These are phyloP conservation scores for Fonsecaea pugnacius DNA, from an alignment of 2,329 filamentous ascomycete species.

Conservation along the genomic window DNA sequence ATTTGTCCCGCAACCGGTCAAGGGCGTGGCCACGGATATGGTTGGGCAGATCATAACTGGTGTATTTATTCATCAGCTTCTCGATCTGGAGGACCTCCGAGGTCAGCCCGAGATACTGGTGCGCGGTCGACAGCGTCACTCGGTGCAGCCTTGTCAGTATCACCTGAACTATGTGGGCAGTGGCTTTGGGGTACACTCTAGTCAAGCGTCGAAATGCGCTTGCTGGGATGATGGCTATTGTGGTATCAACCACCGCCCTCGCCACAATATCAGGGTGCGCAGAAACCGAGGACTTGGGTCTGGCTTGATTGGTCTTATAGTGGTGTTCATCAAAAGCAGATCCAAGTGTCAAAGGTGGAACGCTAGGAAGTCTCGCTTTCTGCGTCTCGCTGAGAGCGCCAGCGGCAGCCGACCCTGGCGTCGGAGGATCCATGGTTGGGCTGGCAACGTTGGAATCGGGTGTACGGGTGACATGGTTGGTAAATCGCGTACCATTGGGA, in stretches of 20 bases:
- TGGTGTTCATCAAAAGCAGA: conserved; percentile 44
- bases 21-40: conserved; percentile 82
- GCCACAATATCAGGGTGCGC: conserved; percentile 96
- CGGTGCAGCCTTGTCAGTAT: conserved; percentile 92
- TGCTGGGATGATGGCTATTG: conserved; percentile 96
- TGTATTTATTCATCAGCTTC: conserved; percentile 90
- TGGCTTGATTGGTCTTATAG: conserved; percentile 35
- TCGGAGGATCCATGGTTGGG: conserved; percentile 43
- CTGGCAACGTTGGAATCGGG: conserved; percentile 49
- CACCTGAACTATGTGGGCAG: conserved; percentile 95
- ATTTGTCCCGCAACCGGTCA: conserved; percentile 88
- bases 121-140: conserved; percentile 91
- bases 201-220: conserved; percentile 93
- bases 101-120: conserved; percentile 89
- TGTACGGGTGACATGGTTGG: conserved; percentile 39
- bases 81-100: conserved; percentile 92
- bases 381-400: conserved; percentile 4
- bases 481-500: conserved; percentile 41
- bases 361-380: conserved; percentile 56
- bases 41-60: conserved; percentile 87
- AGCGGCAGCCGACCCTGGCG: conserved; percentile 23
- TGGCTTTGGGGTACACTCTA: conserved; percentile 91
- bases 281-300: conserved; percentile 54
- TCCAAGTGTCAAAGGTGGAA: conserved; percentile 78
- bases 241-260: conserved; percentile 93